phyloP scores from a whole-genome alignment of 805 yeast genomes.

The Lachancea nothofagi region DNA sequence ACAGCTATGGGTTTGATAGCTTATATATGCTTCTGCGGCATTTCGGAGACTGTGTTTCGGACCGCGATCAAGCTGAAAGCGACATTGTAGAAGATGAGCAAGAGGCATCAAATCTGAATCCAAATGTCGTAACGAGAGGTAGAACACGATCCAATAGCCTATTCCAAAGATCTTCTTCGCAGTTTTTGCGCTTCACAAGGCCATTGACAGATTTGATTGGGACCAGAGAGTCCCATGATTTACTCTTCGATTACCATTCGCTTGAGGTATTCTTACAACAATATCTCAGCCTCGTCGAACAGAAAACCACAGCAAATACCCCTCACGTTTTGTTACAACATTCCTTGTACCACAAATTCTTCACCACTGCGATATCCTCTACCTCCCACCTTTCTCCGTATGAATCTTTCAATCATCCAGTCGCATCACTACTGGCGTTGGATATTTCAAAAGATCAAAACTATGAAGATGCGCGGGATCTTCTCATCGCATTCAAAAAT shows the following conservation, averaged over 20 bases:
- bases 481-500: slow-evolving; percentile 49
- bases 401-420: slow-evolving; percentile 85
- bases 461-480: slow-evolving; percentile 50
- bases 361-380: slow-evolving; percentile 51
- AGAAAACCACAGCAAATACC: slow-evolving; percentile 25
- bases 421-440: slow-evolving; percentile 64
- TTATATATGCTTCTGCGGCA: slow-evolving; percentile 28
- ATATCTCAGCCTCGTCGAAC: slow-evolving; percentile 30
- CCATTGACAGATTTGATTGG: slow-evolving; percentile 35
- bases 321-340: slow-evolving; percentile 34
- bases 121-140: slow-evolving; percentile 6
- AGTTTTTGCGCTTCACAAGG: slow-evolving; percentile 47
- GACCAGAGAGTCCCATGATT: slow-evolving; percentile 21
- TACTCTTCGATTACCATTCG: slow-evolving; percentile 34
- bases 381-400: slow-evolving; percentile 62
- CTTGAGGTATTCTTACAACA: slow-evolving; percentile 34
- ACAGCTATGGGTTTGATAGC: slow-evolving; percentile 25
- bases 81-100: neutral
- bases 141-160: slow-evolving; percentile 31
- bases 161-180: slow-evolving; percentile 31
- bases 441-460: slow-evolving; percentile 34
- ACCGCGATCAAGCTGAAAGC: slow-evolving; percentile 26
- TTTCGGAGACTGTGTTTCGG: slow-evolving; percentile 33
- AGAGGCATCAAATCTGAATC: neutral
- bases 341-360: slow-evolving; percentile 51